Evolutionary conservation across 2,329 filamentous ascomycete genomes (phyloP).

Genomic region (Exophiala viscosa): DNA sequence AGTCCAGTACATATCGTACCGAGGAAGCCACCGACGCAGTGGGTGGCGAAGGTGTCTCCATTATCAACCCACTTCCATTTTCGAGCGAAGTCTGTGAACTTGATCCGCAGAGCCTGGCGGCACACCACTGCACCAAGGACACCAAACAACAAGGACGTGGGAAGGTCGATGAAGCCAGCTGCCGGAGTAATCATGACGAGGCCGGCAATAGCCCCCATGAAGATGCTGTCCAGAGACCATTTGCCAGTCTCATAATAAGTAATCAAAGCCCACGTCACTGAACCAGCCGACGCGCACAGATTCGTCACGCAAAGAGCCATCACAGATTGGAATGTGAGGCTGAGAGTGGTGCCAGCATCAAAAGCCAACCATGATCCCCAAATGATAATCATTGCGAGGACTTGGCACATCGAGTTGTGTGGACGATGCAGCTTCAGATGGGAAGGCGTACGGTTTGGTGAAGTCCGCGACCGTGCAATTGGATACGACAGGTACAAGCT

Average conservation of each 20-base stretch:
- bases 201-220: constrained; percentile 53
- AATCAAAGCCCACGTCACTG: constrained; percentile 46
- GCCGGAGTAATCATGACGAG: constrained; percentile 53
- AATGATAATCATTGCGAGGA: constrained; percentile 49
- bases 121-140: constrained; percentile 47
- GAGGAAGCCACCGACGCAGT: constrained; percentile 51
- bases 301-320: constrained; percentile 51
- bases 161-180: constrained; percentile 49
- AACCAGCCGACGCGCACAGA: constrained; percentile 46
- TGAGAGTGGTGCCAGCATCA: constrained; percentile 49
- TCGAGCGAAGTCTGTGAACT: constrained; percentile 49
- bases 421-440: constrained; percentile 47
- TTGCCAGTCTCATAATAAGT: constrained; percentile 42
- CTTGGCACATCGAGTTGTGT: constrained; percentile 48
- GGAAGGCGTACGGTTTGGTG: constrained; percentile 41
- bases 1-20: constrained; percentile 51
- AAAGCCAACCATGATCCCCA: constrained; percentile 53
- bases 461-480: constrained; percentile 45
- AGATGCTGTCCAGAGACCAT: constrained; percentile 50
- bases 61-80: constrained; percentile 52
- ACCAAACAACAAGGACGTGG: constrained; percentile 49
- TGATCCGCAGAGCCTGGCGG: constrained; percentile 52
- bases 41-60: constrained; percentile 54
- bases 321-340: constrained; percentile 49
- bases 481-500: constrained; percentile 52